Evolutionary conservation across 495 filamentous ascomycete species (phyloP), one percentile per base, ranked within the genome.

Genomic region (Rhypophila decipiens): DNA sequence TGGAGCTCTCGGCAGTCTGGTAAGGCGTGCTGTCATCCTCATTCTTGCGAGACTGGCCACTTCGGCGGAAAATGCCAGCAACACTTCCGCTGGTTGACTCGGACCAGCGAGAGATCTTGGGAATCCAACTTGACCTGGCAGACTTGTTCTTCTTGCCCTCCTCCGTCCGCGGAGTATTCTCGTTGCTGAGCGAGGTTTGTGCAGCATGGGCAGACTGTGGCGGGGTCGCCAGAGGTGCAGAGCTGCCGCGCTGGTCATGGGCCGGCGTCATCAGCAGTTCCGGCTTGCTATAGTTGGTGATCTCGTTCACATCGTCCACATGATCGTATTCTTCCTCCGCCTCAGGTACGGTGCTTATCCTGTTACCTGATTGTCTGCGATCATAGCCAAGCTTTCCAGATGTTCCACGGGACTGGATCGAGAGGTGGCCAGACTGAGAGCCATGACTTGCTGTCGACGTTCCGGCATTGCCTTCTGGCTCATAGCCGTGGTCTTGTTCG

Each of bases 61-160:
- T 79, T 29, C 65, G 68, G 38, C 76, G 68, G 60, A 79, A 79
- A 10, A 70, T 68, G 40, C 65, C 63, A 39, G 68, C 63, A 11
- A 77, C 58, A 50, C 69, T 78, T 0, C 94, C 93, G 19, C 90
- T 77, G 4, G 93, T 97, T 18, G 93, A 96, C 66, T 93, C 90
- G 3, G 91, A 96, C 93, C 93, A 99, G 24, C 93, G 82, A 11
- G 94, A 97, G 49, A 96, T 87, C 66, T 90, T 95, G 20, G 89
- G 87, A 65, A 88, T 94, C 70, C 76, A 93, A 62, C 95, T 83
- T 3, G 88, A 93, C 12, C 89, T 91, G 56, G 79, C 83, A 10
- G 88, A 93, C 65, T 95, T 94, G 66, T 95, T 89, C 70, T 96
- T 96, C 56, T 84, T 83, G 47, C 79, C 75, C 65, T 90, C 90